Percentiles rank a stretch among this genome's conserved stretches.
Conservation (phyloP, 352 stramenopile genomes). For the Poterioochromonas sp. region DNA sequence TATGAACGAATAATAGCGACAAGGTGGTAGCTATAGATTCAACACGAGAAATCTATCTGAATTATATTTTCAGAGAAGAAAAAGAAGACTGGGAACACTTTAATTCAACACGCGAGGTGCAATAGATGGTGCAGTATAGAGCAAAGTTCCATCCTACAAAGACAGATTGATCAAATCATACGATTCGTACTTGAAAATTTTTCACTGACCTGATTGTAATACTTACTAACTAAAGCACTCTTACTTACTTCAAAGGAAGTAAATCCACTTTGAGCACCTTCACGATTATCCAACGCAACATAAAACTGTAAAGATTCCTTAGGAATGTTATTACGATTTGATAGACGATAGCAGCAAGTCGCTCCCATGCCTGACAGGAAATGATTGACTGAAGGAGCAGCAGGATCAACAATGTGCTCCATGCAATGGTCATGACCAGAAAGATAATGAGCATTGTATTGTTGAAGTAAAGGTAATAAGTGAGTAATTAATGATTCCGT, state of each 20-base stretch:
- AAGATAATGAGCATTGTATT: slow-evolving; percentile 38
- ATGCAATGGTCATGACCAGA: slow-evolving; percentile 36
- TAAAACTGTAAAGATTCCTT: slow-evolving; percentile 10
- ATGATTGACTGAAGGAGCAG: slow-evolving; percentile 8
- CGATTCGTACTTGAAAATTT: too few species aligned
- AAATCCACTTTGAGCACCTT: background rate
- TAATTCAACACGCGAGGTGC: too few species aligned
- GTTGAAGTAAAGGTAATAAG: slow-evolving; percentile 28
- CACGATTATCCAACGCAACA: background rate
- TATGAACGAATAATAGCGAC: too few species aligned
- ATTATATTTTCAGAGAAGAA: too few species aligned
- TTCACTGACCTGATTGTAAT: slow-evolving; percentile 25
- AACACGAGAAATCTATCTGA: too few species aligned
- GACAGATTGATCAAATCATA: too few species aligned
- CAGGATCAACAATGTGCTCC: slow-evolving; percentile 12
- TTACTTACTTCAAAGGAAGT: slow-evolving; percentile 5
- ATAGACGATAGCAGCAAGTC: slow-evolving; percentile 24
- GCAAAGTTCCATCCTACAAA: too few species aligned
- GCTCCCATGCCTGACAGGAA: slow-evolving; percentile 24
- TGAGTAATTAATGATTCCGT: slow-evolving; percentile 13
- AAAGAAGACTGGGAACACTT: too few species aligned
- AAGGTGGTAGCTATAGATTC: too few species aligned
- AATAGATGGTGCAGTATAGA: slow-evolving; percentile 21
- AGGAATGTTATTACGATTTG: background rate
- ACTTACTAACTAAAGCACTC: background rate